Evolutionary conservation across 2,329 filamentous ascomycete genomes (phyloP).

Genomic region (Pestalotiopsis sp.): DNA sequence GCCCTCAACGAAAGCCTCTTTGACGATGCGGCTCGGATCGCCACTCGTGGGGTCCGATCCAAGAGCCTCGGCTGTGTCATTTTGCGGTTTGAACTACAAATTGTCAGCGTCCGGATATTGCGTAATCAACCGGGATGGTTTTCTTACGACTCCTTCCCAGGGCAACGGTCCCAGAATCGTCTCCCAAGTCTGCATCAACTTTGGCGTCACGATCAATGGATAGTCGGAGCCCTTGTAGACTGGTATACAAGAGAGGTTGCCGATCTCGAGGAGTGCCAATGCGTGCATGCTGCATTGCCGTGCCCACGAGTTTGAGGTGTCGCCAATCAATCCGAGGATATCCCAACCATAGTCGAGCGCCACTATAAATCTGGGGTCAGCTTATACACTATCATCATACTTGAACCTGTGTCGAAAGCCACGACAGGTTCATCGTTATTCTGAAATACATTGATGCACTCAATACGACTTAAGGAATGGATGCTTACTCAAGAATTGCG

Average conservation of each 20-base stretch:
- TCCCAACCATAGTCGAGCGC: slow-evolving; percentile 47
- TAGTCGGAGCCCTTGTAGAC: slow-evolving; percentile 49
- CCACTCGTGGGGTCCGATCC: slow-evolving; percentile 49
- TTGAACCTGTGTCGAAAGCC: too few species aligned
- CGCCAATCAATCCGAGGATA: slow-evolving; percentile 40
- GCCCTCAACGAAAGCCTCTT: slow-evolving; percentile 46
- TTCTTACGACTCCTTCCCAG: slow-evolving; percentile 40
- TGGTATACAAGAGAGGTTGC: slow-evolving; percentile 49
- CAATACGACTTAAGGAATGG: too few species aligned
- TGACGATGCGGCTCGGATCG: slow-evolving; percentile 42
- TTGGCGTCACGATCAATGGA: slow-evolving; percentile 48
- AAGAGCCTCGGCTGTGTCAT: slow-evolving; percentile 39
- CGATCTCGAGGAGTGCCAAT: slow-evolving; percentile 47
- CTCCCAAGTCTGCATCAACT: slow-evolving; percentile 47
- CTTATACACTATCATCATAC: not conserved
- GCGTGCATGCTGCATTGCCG: slow-evolving; percentile 47
- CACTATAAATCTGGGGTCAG: slow-evolving; percentile 21
- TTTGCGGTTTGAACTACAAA: slow-evolving; percentile 41
- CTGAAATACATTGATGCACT: too few species aligned
- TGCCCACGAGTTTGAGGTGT: slow-evolving; percentile 49
- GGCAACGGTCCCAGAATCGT: slow-evolving; percentile 44
- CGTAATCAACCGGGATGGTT: slow-evolving; percentile 31
- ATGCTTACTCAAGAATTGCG: slow-evolving; percentile 37
- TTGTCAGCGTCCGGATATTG: slow-evolving; percentile 16
- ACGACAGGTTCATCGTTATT: too few species aligned